A percentile compares a stretch with the other conserved stretches of the same genome.
phyloP scores from a whole-genome alignment of 805 yeast genomes.

The Kodamaea laetipori region DNA sequence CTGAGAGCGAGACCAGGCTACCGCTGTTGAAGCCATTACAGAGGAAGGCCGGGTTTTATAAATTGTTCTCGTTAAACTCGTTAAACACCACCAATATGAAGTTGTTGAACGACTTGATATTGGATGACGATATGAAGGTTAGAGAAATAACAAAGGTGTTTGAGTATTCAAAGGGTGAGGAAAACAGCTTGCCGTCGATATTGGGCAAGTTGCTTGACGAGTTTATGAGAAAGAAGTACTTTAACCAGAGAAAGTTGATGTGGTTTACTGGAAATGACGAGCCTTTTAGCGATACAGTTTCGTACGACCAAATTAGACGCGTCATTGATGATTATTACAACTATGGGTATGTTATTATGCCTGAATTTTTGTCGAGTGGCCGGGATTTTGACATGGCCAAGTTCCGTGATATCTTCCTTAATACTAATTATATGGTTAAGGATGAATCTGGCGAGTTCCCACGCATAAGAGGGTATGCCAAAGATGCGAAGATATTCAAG shows the following conservation, averaged over 20 bases:
- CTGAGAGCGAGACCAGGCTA: constrained; percentile 10
- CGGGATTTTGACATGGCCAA: constrained; percentile 38
- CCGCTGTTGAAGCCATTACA: constrained; percentile 26
- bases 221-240: constrained; percentile 51
- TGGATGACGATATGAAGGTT: constrained; percentile 46
- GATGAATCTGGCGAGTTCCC: constrained; percentile 3
- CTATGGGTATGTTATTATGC: constrained; percentile 54
- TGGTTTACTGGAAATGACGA: constrained; percentile 74
- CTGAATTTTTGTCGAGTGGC: constrained; percentile 52
- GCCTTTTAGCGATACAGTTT: constrained; percentile 54
- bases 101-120: constrained; percentile 49
- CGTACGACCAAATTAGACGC: constrained; percentile 53
- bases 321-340: constrained; percentile 63
- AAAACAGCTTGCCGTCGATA: constrained; percentile 34
- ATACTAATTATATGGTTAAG: constrained; percentile 43
- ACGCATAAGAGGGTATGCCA: constrained; percentile 14
- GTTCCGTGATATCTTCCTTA: constrained; percentile 60
- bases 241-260: constrained; percentile 56
- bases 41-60: constrained; percentile 44
- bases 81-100: constrained; percentile 62
- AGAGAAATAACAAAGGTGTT: constrained; percentile 17
- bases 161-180: constrained; percentile 19
- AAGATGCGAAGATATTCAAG: constrained; percentile 19
- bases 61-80: constrained; percentile 54
- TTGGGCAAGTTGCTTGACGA: constrained; percentile 58